These are phyloP conservation scores for Vanrija pseudolonga DNA, from an alignment of 1,284 basidiomycete species.

Conservation along the genomic window DNA sequence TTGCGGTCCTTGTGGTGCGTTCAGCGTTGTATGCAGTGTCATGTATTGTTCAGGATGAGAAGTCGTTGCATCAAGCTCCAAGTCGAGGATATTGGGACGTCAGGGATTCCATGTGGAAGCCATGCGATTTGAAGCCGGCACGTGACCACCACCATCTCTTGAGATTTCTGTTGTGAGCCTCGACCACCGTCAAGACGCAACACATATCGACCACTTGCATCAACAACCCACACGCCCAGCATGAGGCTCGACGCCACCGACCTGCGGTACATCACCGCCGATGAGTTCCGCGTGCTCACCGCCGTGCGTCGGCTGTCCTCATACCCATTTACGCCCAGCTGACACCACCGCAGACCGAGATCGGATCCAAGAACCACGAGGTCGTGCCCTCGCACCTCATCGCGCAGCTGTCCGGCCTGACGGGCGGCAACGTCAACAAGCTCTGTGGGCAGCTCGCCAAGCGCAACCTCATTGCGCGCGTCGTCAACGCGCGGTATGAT, in stretches of 20 bases:
- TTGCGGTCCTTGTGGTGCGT: too few species aligned
- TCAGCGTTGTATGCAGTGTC: too few species aligned
- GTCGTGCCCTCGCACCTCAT: conserved; percentile 86
- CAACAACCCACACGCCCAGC: conserved; percentile 5
- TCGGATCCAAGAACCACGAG: conserved; percentile 97
- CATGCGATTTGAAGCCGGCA: too few species aligned
- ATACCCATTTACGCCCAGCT: not conserved
- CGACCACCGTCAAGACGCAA: not conserved
- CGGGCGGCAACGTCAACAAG: conserved; percentile 92
- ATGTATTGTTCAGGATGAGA: too few species aligned
- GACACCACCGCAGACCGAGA: conserved; percentile 72
- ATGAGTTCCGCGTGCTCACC: conserved; percentile 91
- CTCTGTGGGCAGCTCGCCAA: conserved; percentile 84
- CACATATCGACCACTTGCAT: not conserved
- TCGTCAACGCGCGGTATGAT: conserved; percentile 93
- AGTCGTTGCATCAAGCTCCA: too few species aligned
- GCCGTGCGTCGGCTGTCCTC: conserved; percentile 60
- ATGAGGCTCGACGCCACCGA: conserved; percentile 97
- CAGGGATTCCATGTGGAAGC: too few species aligned
- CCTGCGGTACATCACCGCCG: conserved; percentile 83
- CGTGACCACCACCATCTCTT: not conserved
- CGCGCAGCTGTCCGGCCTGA: conserved; percentile 83
- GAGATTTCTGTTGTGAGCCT: not conserved
- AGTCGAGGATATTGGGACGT: too few species aligned
- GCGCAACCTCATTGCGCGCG: conserved; percentile 80